A percentile compares a stretch with the other conserved stretches of the same genome.
phyloP scores from a whole-genome alignment of 1,139 yeast genomes.

The Wickerhamomyces sp. region DNA sequence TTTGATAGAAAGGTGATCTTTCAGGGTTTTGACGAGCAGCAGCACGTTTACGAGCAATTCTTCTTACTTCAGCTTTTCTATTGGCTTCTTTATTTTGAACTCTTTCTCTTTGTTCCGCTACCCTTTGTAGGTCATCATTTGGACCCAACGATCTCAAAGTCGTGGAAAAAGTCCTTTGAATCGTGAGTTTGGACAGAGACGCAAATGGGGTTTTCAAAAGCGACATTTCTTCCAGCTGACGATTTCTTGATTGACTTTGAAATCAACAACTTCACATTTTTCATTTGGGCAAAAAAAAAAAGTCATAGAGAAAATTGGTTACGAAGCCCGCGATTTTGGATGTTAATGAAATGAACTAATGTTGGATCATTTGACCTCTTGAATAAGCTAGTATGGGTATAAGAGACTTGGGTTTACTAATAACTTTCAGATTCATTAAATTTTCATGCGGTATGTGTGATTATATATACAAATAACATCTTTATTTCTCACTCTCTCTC shows the following conservation, averaged over 20 bases:
- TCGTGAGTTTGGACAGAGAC: not conserved
- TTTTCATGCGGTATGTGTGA: no score
- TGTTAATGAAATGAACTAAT: not conserved
- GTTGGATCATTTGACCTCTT: no score
- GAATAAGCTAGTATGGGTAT: no score
- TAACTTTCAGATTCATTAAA: no score
- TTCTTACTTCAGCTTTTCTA: conserved; percentile 22
- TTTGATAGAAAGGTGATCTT: conserved; percentile 45
- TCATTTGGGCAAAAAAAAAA: not conserved
- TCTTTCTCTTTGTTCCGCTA: conserved; percentile 25
- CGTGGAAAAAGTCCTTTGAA: conserved; percentile 11
- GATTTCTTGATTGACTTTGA: no score
- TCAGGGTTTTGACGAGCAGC: conserved; percentile 23
- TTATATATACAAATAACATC: not conserved
- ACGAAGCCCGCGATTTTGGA: not conserved
- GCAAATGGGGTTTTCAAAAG: not conserved
- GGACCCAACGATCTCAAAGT: conserved; percentile 12
- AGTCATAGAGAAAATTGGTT: not conserved
- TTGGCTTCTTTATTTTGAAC: conserved; percentile 20
- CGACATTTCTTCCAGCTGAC: conserved; percentile 2
- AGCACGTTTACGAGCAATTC: conserved; percentile 22
- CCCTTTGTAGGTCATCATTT: conserved; percentile 22
- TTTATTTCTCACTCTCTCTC: not conserved
- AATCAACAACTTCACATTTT: no score
- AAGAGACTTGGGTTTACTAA: no score